Base-by-base conservation (phyloP, 306 rosid species). In the Clitoria ternatea region DNA sequence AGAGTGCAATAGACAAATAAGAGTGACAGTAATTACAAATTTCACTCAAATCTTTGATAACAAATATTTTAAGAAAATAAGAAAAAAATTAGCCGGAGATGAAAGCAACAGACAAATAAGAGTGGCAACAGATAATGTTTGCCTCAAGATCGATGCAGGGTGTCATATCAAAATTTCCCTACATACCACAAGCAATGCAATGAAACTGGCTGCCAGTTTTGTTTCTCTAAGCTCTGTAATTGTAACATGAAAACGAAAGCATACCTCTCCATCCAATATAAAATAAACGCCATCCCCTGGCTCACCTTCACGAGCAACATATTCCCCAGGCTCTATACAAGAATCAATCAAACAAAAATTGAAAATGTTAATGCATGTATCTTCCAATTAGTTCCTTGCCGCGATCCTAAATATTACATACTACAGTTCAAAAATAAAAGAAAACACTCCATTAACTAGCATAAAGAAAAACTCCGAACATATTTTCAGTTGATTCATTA, bases 221-320 rank as follows among this genome's bases (percentile, higher is more conserved):
- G 47, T 9, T 56, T 75, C 3, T 14, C 23, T 5, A 26, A 47
- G 27, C n/a, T 26, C 24, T 32, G 1, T 17, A 45, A 71, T 18
- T 32, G 1, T 17, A 45, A 71, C 50, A 78, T 55, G 53, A 62
- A 29, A 19, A 76, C 15, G 74, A 7, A 43, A 61, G 39, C 77
- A 72, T 82, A 94, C 98, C 92, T 89, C 95, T 77, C 98, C 97
- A 59, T 89, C 91, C 95, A 85, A 83, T 43, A 94, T 76, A 84
- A 94, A 94, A 89, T 89, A 91, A 74, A 89, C 76, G 10, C 95
- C 97, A 70, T 82, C 92, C 8, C 90, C 95, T 2, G 64, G 55
- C 75, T 90, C 91, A 44, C 90, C 98, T 81, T 85, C 96, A 10
- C 86, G 95, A 42, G 80, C 95, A 77, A 90, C 83, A 77, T 78